These are phyloP conservation scores for Dothistroma septosporum DNA, from an alignment of 2,329 filamentous ascomycete genomes.

Conservation along the genomic window DNA sequence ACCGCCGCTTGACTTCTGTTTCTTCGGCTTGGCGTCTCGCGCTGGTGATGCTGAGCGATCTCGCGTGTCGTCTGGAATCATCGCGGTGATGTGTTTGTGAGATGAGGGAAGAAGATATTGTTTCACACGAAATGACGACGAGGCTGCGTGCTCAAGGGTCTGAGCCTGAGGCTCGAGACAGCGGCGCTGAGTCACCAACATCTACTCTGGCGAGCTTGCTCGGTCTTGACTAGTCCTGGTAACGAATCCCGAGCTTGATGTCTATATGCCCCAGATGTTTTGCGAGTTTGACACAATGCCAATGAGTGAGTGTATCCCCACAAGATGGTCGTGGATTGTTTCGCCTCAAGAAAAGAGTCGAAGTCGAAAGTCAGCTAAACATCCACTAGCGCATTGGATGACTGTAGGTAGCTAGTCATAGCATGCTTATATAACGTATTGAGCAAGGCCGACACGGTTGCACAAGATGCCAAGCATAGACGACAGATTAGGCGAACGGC, in stretches of 20 bases:
- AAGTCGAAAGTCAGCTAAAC: background rate
- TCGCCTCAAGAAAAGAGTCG: background rate
- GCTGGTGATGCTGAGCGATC: slow-evolving; percentile 32
- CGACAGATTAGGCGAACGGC: background rate
- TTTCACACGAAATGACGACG: background rate
- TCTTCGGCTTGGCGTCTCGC: slow-evolving; percentile 27
- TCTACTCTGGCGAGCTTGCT: background rate
- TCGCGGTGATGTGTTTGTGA: slow-evolving; percentile 3
- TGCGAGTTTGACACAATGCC: background rate
- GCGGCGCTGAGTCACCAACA: background rate
- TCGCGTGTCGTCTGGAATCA: slow-evolving; percentile 19
- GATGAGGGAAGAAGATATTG: background rate
- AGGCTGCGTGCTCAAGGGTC: background rate
- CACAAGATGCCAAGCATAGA: background rate
- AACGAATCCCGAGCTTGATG: background rate
- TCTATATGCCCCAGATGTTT: background rate
- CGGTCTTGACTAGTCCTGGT: background rate
- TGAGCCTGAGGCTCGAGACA: background rate
- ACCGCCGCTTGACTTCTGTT: slow-evolving; percentile 30
- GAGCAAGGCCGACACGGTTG: background rate
- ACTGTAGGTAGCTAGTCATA: background rate
- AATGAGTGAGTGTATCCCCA: background rate
- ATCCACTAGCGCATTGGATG: background rate
- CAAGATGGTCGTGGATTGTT: background rate
- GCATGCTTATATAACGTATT: background rate